phyloP scores from a whole-genome alignment of 73 alveolate genomes.

The Halteria grandinella region DNA sequence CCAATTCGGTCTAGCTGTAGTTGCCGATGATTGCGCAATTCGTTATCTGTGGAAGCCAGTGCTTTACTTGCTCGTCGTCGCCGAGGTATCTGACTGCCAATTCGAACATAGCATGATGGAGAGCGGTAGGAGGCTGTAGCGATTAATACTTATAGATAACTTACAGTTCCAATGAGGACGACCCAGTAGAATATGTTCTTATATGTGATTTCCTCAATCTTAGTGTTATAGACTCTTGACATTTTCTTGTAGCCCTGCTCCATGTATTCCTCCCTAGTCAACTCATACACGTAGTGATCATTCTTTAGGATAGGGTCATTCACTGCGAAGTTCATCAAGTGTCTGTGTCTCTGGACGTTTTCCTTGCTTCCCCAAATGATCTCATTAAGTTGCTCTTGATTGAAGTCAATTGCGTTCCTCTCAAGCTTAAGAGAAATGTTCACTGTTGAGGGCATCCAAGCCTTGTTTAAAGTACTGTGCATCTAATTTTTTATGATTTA shows the following conservation, averaged over 20 bases:
- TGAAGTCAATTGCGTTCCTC: slow-evolving; percentile 40
- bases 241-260: slow-evolving; percentile 6
- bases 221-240: slow-evolving; percentile 14
- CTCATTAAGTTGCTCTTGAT: slow-evolving; percentile 37
- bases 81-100: slow-evolving; percentile 58
- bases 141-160: neutral
- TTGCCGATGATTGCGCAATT: slow-evolving; percentile 70
- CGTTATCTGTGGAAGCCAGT: slow-evolving; percentile 22
- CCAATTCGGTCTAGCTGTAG: slow-evolving; percentile 85
- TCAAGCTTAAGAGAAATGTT: too few species aligned
- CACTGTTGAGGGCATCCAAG: too few species aligned
- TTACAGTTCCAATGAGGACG: slow-evolving; percentile 29
- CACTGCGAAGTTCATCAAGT: neutral
- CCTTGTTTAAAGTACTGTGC: too few species aligned
- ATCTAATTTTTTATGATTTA: too few species aligned
- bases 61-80: slow-evolving; percentile 48
- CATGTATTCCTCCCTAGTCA: slow-evolving; percentile 58
- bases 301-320: slow-evolving; percentile 57
- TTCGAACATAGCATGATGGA: slow-evolving; percentile 60
- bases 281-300: slow-evolving; percentile 47
- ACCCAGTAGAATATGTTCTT: neutral
- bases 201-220: neutral
- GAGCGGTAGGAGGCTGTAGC: slow-evolving; percentile 3
- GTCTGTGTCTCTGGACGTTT: slow-evolving; percentile 27
- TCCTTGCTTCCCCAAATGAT: slow-evolving; percentile 51